These are phyloP conservation scores for Litsea cubeba DNA, from an alignment of 164 flowering plant genomes.

Conservation along the genomic window DNA sequence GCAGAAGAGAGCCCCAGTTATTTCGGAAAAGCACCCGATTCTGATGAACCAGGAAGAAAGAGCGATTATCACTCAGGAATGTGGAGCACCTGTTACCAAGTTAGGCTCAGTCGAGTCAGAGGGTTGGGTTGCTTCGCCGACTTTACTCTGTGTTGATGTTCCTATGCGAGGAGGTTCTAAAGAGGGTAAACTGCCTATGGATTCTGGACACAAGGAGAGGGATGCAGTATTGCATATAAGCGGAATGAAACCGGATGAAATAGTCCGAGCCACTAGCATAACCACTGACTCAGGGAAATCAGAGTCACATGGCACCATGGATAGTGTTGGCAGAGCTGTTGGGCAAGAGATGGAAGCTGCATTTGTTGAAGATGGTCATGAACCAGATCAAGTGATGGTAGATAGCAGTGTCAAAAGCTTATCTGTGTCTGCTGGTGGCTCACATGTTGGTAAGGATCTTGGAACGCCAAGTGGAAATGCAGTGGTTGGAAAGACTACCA, in stretches of 20 bases:
- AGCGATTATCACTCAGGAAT: background rate
- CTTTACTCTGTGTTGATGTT: background rate
- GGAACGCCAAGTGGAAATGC: slow-evolving; percentile 16
- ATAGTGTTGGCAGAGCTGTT: background rate
- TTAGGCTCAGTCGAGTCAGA: background rate
- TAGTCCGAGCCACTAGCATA: background rate
- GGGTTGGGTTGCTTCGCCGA: background rate
- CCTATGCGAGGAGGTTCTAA: slow-evolving; percentile 5
- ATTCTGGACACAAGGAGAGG: slow-evolving; percentile 11
- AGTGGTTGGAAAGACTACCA: slow-evolving; percentile 32
- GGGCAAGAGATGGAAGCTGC: background rate
- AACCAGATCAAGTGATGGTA: slow-evolving; percentile 16
- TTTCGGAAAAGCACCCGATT: slow-evolving; percentile 15
- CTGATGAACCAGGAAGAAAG: slow-evolving; percentile 16
- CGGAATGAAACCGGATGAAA: slow-evolving; percentile 4
- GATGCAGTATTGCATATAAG: slow-evolving; percentile 3
- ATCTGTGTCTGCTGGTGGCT: slow-evolving; percentile 12
- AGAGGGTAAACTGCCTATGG: slow-evolving; percentile 16
- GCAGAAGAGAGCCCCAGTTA: slow-evolving; percentile 46
- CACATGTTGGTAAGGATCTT: slow-evolving; percentile 14
- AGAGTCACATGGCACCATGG: slow-evolving; percentile 5
- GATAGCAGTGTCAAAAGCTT: background rate
- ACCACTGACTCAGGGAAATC: slow-evolving; percentile 2
- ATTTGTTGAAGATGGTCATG: slow-evolving; percentile 1
- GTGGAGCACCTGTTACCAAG: slow-evolving; percentile 24